A percentile compares a stretch with the other conserved stretches of the same genome.
Conservation (phyloP, 2,329 filamentous ascomycete species). For the Fusarium longipes region DNA sequence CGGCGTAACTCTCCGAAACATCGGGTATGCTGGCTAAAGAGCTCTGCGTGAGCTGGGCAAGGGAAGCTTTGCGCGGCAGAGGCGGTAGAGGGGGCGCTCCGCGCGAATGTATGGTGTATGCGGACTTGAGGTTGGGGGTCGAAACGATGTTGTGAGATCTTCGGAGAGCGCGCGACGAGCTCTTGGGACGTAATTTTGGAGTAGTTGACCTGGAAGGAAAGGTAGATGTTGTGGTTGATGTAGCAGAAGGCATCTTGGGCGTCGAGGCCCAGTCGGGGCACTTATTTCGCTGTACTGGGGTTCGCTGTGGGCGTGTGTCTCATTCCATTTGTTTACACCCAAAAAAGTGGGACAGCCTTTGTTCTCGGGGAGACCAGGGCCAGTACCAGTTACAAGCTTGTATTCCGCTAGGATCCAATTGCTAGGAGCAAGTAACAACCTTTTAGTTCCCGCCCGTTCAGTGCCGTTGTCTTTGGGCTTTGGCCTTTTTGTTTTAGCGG, state of each 20-base stretch:
- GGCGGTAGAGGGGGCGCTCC: slow-evolving; percentile 55
- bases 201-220: slow-evolving; percentile 29
- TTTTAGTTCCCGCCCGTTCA: slow-evolving; percentile 37
- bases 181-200: slow-evolving; percentile 37
- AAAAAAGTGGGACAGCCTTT: slow-evolving; percentile 45
- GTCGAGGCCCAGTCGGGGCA: slow-evolving; percentile 39
- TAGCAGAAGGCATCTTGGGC: slow-evolving; percentile 46
- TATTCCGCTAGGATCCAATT: slow-evolving; percentile 15
- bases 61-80: slow-evolving; percentile 75
- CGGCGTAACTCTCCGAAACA: slow-evolving; percentile 72
- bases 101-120: slow-evolving; percentile 63
- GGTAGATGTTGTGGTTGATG: slow-evolving; percentile 40
- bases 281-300: slow-evolving; percentile 41
- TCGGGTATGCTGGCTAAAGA: slow-evolving; percentile 74
- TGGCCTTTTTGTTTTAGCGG: slow-evolving; percentile 29
- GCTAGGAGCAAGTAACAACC: slow-evolving; percentile 16
- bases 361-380: slow-evolving; percentile 28
- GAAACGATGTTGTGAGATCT: slow-evolving; percentile 62
- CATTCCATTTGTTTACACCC: slow-evolving; percentile 50
- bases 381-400: not conserved
- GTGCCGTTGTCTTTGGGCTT: slow-evolving; percentile 28
- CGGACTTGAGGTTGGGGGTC: slow-evolving; percentile 67
- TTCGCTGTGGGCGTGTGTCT: slow-evolving; percentile 45
- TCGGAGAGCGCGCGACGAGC: slow-evolving; percentile 55
- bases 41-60: slow-evolving; percentile 73